Conservation (phyloP, 352 stramenopile genomes). For the Lagenidium sp. region DNA sequence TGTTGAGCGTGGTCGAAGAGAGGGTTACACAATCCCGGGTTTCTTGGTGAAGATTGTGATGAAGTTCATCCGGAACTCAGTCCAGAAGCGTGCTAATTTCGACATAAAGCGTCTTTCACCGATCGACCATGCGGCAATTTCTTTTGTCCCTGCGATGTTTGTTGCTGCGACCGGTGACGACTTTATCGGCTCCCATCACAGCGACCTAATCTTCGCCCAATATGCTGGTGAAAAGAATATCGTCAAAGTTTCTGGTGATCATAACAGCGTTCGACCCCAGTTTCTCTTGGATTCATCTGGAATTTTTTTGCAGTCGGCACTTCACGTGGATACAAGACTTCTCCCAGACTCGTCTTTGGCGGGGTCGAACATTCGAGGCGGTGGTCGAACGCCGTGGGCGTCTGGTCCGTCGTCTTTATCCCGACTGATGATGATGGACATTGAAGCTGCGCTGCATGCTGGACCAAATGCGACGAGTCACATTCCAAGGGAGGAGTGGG, state of each 20-base stretch:
- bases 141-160: slow-evolving; percentile 97
- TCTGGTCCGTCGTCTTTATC: slow-evolving; percentile 24
- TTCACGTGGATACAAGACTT: slow-evolving; percentile 62
- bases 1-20: slow-evolving; percentile 91
- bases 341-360: slow-evolving; percentile 25
- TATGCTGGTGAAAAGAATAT: slow-evolving; percentile 99
- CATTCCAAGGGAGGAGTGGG: slow-evolving; percentile 39
- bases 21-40: slow-evolving; percentile 88
- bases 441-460: slow-evolving; percentile 40
- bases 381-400: slow-evolving; percentile 27
- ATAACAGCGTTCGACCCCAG: slow-evolving; percentile 93
- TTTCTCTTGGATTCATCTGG: slow-evolving; percentile 94
- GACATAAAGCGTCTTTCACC: slow-evolving; percentile 73
- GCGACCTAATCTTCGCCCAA: slow-evolving; percentile 60
- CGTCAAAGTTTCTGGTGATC: slow-evolving; percentile 95
- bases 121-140: slow-evolving; percentile 86
- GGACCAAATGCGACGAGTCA: slow-evolving; percentile 22
- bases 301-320: slow-evolving; percentile 94
- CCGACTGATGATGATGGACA: slow-evolving; percentile 42
- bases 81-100: slow-evolving; percentile 88
- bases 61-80: slow-evolving; percentile 84
- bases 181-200: slow-evolving; percentile 90
- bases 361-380: too few species aligned
- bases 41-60: slow-evolving; percentile 91
- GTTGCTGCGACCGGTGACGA: slow-evolving; percentile 92